Conservation (phyloP, 257 asterid genomes). For the Nicotiana tabacum region DNA sequence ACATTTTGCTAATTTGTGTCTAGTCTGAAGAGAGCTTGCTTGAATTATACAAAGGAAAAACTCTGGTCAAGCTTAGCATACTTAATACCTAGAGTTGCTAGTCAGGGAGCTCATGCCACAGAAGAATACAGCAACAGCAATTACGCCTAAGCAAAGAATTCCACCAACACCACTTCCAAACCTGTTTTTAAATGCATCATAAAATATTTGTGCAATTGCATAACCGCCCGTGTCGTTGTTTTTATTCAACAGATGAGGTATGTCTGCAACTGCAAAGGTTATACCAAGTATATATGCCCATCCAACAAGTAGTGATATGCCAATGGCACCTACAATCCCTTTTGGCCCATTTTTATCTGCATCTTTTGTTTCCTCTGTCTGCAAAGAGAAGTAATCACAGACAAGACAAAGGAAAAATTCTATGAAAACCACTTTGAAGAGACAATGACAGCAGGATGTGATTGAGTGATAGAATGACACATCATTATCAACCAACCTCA, state of each 20-base stretch:
- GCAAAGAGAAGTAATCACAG: slow-evolving; percentile 17
- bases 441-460: too few relatives aligned
- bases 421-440: background rate
- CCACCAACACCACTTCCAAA: slow-evolving; percentile 85
- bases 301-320: slow-evolving; percentile 79
- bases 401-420: background rate
- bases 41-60: background rate
- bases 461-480: too few relatives aligned
- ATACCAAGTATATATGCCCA: slow-evolving; percentile 92
- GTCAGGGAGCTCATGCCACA: slow-evolving; percentile 95
- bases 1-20: background rate
- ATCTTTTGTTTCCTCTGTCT: slow-evolving; percentile 92
- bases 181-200: slow-evolving; percentile 64
- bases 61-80: background rate
- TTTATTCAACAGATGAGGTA: slow-evolving; percentile 57
- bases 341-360: slow-evolving; percentile 84
- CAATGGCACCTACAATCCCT: slow-evolving; percentile 91
- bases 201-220: slow-evolving; percentile 85
- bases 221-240: slow-evolving; percentile 86
- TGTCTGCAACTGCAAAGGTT: slow-evolving; percentile 81
- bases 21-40: background rate
- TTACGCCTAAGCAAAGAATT: slow-evolving; percentile 56
- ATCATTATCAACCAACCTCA: too few relatives aligned
- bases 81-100: slow-evolving; percentile 81
- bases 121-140: slow-evolving; percentile 84